Conservation (phyloP, 768 basidiomycete species). For the Holtermanniella nyarrowii region DNA sequence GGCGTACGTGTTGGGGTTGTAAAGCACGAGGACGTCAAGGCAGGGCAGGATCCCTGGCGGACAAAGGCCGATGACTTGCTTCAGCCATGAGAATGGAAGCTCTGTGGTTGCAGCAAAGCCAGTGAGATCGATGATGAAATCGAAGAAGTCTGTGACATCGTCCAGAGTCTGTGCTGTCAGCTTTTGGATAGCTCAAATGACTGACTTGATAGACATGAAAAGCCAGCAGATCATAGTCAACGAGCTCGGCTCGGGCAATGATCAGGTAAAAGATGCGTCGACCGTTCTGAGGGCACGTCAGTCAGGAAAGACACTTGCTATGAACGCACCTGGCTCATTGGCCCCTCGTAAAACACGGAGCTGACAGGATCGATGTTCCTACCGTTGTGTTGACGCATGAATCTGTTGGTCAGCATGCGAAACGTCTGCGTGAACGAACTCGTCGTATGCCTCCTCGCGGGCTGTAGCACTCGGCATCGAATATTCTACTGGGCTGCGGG, state of each 20-base stretch:
- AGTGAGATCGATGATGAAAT: slow-evolving; percentile 30
- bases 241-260: slow-evolving; percentile 13
- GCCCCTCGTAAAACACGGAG: slow-evolving; percentile 32
- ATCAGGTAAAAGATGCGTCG: slow-evolving; percentile 32
- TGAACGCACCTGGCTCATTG: slow-evolving; percentile 26
- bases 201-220: slow-evolving; percentile 29
- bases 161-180: slow-evolving; percentile 18
- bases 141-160: slow-evolving; percentile 25
- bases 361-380: slow-evolving; percentile 20
- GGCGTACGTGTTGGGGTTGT: slow-evolving; percentile 31
- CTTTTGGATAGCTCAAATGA: neutral
- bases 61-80: slow-evolving; percentile 19
- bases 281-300: slow-evolving; percentile 13
- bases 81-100: slow-evolving; percentile 24
- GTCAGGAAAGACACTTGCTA: neutral
- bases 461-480: slow-evolving; percentile 12
- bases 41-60: slow-evolving; percentile 19
- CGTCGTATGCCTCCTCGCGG: slow-evolving; percentile 22
- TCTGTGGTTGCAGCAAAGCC: slow-evolving; percentile 23
- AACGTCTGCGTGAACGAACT: slow-evolving; percentile 16
- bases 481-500: slow-evolving; percentile 15
- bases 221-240: slow-evolving; percentile 29
- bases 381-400: slow-evolving; percentile 29
- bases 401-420: slow-evolving; percentile 9
- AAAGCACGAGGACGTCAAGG: slow-evolving; percentile 23